Evolutionary conservation across 768 basidiomycete genomes (phyloP).

Genomic region (Rhizopogon vesiculosus): DNA sequence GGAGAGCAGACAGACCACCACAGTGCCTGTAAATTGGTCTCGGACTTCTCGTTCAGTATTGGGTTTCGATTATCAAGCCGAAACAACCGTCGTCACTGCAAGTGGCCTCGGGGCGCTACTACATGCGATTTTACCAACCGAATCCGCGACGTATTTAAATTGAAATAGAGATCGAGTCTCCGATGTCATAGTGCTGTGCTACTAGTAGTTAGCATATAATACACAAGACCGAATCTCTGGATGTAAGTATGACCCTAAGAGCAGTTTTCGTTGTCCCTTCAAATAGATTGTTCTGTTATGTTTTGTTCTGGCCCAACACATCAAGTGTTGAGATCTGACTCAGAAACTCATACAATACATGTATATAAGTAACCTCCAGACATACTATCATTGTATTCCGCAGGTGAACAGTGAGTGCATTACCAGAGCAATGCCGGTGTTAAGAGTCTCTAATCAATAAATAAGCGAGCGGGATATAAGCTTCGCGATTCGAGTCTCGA

Average conservation of each 20-base stretch:
- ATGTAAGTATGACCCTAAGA: no score
- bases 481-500: no score
- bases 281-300: neutral
- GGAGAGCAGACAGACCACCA: slow-evolving; percentile 13
- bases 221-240: no score
- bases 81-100: neutral
- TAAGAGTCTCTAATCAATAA: neutral
- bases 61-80: no score
- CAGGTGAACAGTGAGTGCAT: neutral
- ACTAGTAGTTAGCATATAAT: no score
- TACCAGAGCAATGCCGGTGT: neutral
- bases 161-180: neutral
- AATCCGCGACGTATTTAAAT: neutral
- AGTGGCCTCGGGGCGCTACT: neutral
- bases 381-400: neutral
- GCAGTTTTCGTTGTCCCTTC: no score
- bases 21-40: no score
- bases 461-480: neutral
- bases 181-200: no score
- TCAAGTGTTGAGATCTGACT: neutral
- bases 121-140: neutral
- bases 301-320: neutral
- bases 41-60: neutral
- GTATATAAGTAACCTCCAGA: neutral
- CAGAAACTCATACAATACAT: neutral